Evolutionary conservation across 176 grass and related monocot species (phyloP).

Genomic region (Aegilops sharonensis): DNA sequence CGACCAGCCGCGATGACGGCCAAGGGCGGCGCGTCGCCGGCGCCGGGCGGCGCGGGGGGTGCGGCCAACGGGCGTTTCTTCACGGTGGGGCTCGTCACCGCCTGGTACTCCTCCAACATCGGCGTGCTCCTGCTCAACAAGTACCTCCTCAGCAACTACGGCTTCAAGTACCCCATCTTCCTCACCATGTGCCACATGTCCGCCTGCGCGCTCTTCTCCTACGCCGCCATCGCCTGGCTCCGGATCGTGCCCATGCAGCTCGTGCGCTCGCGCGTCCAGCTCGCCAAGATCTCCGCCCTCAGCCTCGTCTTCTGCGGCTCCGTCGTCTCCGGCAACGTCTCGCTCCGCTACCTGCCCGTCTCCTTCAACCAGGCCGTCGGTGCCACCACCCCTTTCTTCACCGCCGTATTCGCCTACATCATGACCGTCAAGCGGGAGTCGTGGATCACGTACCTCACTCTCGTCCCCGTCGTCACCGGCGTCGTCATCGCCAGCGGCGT

Average conservation of each 20-base stretch:
- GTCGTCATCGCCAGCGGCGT: slow-evolving; percentile 83
- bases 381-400: slow-evolving; percentile 84
- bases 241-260: slow-evolving; percentile 72
- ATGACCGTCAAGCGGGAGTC: slow-evolving; percentile 74
- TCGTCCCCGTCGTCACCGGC: slow-evolving; percentile 77
- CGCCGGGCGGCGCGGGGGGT: slow-evolving; percentile 27
- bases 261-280: slow-evolving; percentile 60
- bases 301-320: slow-evolving; percentile 85
- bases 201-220: slow-evolving; percentile 87
- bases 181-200: slow-evolving; percentile 99
- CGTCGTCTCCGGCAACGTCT: slow-evolving; percentile 79
- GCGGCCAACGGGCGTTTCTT: slow-evolving; percentile 44
- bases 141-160: slow-evolving; percentile 94
- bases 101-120: slow-evolving; percentile 98
- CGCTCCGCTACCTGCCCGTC: slow-evolving; percentile 68
- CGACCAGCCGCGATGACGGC: slow-evolving; percentile 44
- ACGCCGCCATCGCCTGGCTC: slow-evolving; percentile 84
- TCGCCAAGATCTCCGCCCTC: slow-evolving; percentile 67
- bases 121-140: slow-evolving; percentile 99
- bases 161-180: slow-evolving; percentile 99
- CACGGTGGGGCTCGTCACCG: slow-evolving; percentile 65
- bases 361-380: slow-evolving; percentile 89
- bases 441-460: slow-evolving; percentile 70
- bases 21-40: slow-evolving; percentile 53
- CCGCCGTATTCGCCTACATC: slow-evolving; percentile 67